phyloP scores from a whole-genome alignment of 345 rosid species.

The Toxicodendron radicans region DNA sequence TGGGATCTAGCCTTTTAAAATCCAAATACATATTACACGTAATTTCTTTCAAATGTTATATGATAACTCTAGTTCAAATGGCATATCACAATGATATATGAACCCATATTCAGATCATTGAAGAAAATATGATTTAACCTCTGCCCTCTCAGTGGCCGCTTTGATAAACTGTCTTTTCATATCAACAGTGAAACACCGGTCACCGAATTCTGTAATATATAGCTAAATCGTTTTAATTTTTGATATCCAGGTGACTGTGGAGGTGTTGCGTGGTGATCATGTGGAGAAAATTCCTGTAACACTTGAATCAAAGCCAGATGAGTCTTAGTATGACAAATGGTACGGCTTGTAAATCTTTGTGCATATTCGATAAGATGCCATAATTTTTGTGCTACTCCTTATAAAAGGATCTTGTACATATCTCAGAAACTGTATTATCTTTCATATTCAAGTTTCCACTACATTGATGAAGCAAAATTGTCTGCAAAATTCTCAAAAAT shows the following conservation, averaged over 20 bases:
- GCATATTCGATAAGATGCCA: constrained; percentile 24
- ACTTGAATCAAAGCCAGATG: constrained; percentile 87
- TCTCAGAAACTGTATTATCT: constrained; percentile 8
- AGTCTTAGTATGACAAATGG: constrained; percentile 42
- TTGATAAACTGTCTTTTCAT: not conserved
- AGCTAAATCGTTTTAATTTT: not conserved
- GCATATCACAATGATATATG: not conserved
- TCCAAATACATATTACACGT: not conserved
- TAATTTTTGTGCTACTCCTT: constrained; percentile 25
- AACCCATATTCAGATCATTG: not conserved
- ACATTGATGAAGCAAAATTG: not conserved
- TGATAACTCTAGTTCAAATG: not conserved
- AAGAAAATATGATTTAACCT: not conserved
- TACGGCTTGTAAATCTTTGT: constrained; percentile 20
- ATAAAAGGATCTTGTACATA: constrained; percentile 34
- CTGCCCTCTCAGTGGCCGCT: not conserved
- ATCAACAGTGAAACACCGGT: not conserved
- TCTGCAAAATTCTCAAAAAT: not conserved
- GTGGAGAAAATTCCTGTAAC: constrained; percentile 83
- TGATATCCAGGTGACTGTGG: constrained; percentile 63
- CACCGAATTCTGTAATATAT: not conserved
- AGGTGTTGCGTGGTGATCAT: constrained; percentile 90
- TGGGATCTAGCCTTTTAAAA: not conserved
- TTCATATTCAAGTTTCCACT: not conserved
- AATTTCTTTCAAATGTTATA: not conserved